Conservation (phyloP, 495 filamentous ascomycete genomes). For the Xylaria acuta region DNA sequence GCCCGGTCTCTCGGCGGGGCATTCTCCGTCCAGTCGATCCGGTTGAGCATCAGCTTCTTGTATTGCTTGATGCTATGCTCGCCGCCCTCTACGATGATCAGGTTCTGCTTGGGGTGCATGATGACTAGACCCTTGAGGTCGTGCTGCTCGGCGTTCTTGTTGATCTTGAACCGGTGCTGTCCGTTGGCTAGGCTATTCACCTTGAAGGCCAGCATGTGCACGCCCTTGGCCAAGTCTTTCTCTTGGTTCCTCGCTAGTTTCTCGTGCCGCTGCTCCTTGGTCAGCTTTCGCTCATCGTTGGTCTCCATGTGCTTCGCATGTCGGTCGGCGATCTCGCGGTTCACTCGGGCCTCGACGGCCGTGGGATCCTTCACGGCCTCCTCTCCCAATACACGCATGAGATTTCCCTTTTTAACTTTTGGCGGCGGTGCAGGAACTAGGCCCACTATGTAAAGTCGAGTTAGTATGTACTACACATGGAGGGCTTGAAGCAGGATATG, state of each 20-base stretch:
- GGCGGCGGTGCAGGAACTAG: conserved; percentile 88
- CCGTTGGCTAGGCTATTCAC: conserved; percentile 87
- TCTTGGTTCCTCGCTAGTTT: conserved; percentile 85
- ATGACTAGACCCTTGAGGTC: conserved; percentile 86
- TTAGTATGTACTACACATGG: conserved; percentile 3
- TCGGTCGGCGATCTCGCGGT: conserved; percentile 86
- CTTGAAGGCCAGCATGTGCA: conserved; percentile 84
- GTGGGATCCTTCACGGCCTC: conserved; percentile 98
- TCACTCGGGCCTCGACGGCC: conserved; percentile 93
- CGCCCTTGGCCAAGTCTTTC: conserved; percentile 84
- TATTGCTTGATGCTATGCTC: conserved; percentile 78
- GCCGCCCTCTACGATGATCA: conserved; percentile 93
- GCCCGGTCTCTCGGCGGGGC: conserved; percentile 67
- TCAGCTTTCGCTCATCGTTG: conserved; percentile 90
- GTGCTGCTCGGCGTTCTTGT: conserved; percentile 87
- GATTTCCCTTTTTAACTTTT: conserved; percentile 92
- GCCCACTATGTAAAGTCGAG: conserved; percentile 56
- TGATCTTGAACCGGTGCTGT: conserved; percentile 90
- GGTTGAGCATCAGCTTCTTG: conserved; percentile 84
- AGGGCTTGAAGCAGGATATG: not conserved
- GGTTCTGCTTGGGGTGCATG: conserved; percentile 82
- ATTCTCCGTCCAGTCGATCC: conserved; percentile 95
- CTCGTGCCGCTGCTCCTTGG: conserved; percentile 85
- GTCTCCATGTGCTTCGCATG: conserved; percentile 72
- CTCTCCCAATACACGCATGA: conserved; percentile 97